phyloP scores from a whole-genome alignment of 2,329 filamentous ascomycete genomes.

The Fusarium ambrosium region DNA sequence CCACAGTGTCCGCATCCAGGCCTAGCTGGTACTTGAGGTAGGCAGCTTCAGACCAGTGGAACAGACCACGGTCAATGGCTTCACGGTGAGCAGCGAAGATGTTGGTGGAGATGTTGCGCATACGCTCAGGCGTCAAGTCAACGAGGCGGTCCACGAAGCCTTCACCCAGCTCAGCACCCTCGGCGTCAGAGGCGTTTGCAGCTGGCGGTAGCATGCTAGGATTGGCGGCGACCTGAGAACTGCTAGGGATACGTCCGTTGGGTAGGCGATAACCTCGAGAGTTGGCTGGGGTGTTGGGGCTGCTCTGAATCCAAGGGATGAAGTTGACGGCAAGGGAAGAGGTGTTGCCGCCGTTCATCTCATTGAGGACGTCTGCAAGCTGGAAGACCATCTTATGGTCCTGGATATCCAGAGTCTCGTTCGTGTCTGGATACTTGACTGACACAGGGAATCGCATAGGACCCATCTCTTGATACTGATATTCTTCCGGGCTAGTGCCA shows the following conservation, averaged over 20 bases:
- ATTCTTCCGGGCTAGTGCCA: conserved; percentile 47
- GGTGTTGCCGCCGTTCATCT: conserved; percentile 64
- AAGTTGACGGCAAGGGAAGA: conserved; percentile 67
- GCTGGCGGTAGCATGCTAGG: background rate
- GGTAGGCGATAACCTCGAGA: background rate
- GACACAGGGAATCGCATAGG: conserved; percentile 74
- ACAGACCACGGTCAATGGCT: conserved; percentile 26
- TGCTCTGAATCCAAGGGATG: conserved; percentile 72
- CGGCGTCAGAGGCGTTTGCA: conserved; percentile 24
- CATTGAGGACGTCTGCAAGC: conserved; percentile 71
- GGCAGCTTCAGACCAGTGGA: conserved; percentile 68
- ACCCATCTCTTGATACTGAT: conserved; percentile 73
- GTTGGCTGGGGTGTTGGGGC: conserved; percentile 35
- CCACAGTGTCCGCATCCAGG: conserved; percentile 57
- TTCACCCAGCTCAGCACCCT: background rate
- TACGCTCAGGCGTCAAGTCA: background rate
- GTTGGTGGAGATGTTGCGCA: conserved; percentile 52
- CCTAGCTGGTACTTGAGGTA: conserved; percentile 64
- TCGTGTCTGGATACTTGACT: conserved; percentile 63
- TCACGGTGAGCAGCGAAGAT: conserved; percentile 58
- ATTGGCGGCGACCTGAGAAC: conserved; percentile 25
- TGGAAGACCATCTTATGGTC: conserved; percentile 77
- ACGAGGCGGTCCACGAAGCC: background rate
- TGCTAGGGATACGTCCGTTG: conserved; percentile 47
- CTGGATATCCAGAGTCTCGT: conserved; percentile 68